Evolutionary conservation across 352 stramenopile species (phyloP), one percentile per base, ranked within the genome.

Genomic region (Phytophthora chlamydospora): DNA sequence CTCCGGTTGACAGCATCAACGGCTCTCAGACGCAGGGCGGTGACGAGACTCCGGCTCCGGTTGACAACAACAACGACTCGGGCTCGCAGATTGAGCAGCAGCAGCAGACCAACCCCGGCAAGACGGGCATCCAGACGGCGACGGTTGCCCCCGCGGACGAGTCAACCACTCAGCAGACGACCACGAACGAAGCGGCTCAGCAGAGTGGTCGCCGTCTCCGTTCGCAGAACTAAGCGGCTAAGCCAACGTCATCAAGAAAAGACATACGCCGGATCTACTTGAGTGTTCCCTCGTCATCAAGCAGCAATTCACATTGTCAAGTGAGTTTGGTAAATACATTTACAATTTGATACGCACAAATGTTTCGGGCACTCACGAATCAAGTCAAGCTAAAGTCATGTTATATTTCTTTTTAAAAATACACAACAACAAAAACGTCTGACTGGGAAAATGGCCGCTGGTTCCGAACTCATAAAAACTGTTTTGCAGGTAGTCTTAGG

Each of bases 181-280:
- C 58, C 49, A 41, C 58, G 42, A 66, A 53, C 34, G 58, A 61
- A 52, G 59, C 59, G 51, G 59, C 38, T 55, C 61, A 69, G 46
- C 61, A 69, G 61, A 69, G 54, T 47, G 61, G 39, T 16, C 61
- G 61, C 34, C 54, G 61, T 48, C 61, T 69, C 35, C 61, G 61
- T 47, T 57, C 46, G 54, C 61, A 65, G 54, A 69, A 65, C 61
- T 68, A 68, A 63, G 39, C 19, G 27, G 21, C 33, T 46, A 32
- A 47, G 21, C 17, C 2, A 27, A 67, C 57, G 49, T 33, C 43
- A 50, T 62, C 36, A 12, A 42, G 24, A 29, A n/a, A n/a, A 29
- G 38, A 34, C 59, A 58, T 62, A 62, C 32, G 33, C n/a, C 36
- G 32, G 14, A 46, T 52, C 48, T 27, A 54, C 29, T 21, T 50